Percentiles rank a stretch among this genome's conserved stretches.
These are phyloP conservation scores for Suhomyces terraborum DNA, from an alignment of 1,139 yeast species.

Conservation along the genomic window DNA sequence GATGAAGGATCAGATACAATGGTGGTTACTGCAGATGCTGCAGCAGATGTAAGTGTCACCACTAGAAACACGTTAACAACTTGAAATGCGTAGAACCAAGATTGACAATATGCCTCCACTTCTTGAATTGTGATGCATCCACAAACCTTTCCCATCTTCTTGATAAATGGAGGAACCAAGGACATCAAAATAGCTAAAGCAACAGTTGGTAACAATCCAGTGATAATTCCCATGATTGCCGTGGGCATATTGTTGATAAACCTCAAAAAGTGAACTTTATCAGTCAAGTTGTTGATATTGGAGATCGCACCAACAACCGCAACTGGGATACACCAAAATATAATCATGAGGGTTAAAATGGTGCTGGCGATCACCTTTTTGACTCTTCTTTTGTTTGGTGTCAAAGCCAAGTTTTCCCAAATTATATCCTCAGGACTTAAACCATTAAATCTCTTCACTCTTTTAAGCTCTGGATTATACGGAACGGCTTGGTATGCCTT, in stretches of 20 bases:
- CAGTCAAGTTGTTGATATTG: conserved; percentile 64
- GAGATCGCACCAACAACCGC: conserved; percentile 82
- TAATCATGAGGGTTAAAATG: conserved; percentile 54
- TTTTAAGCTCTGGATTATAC: conserved; percentile 63
- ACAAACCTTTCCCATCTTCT: conserved; percentile 62
- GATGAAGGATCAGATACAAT: conserved; percentile 52
- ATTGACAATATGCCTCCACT: conserved; percentile 79
- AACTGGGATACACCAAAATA: conserved; percentile 86
- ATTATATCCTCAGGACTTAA: conserved; percentile 71
- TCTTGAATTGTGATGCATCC: conserved; percentile 74
- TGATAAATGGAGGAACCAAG: conserved; percentile 76
- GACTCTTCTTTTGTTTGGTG: conserved; percentile 43
- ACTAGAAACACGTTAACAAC: conserved; percentile 83
- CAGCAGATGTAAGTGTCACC: conserved; percentile 76
- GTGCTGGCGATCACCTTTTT: conserved; percentile 45
- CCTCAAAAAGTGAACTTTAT: conserved; percentile 59
- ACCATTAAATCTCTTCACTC: conserved; percentile 64
- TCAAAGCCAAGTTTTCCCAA: conserved; percentile 70
- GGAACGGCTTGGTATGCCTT: conserved; percentile 82
- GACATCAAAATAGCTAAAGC: conserved; percentile 68
- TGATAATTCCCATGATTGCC: conserved; percentile 60
- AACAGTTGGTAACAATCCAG: conserved; percentile 76
- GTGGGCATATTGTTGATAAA: conserved; percentile 67
- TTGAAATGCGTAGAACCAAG: conserved; percentile 86
- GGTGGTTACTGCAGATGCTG: conserved; percentile 66